Base-by-base conservation (phyloP, 495 filamentous ascomycete genomes). In the Neurospora pannonica region DNA sequence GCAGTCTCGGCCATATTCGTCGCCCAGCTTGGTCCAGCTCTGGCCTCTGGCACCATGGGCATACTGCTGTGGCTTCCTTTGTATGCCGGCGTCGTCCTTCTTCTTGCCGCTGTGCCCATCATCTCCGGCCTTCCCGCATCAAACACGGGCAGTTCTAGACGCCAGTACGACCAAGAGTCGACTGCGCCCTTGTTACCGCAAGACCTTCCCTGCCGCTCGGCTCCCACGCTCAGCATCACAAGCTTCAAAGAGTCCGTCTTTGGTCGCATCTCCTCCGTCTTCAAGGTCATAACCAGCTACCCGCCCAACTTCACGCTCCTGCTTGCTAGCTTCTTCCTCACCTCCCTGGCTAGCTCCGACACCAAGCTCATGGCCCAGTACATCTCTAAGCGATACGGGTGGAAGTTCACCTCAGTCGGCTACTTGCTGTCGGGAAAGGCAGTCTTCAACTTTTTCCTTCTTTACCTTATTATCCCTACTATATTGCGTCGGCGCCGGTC, bases 381-480 rank as follows among this genome's bases (percentile, higher is more conserved):
- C 71, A 83, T 85, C 72, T 85, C 84, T 8, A 83, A 81, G 73
- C 79, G 84, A 9, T 85, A 83, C 67, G 40, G 75, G 31, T 86
- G 84, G 84, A 71, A 71, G 8, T 83, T 85, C 38, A 78, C 82
- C 4, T 79, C 77, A 1, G 83, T 84, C 4, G 84, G 84, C 31
- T 86, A 86, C 46, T 77, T 86, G 15, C 77, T 86, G 2, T 85
- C 84, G 13, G 78, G 70, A 39, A 86, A 86, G 70, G 84, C 84
- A 9, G 74, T 84, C 17, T 78, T 85, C 19, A 86, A 86, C 73
- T 86, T 86, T 48, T 43, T 81, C 1, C 70, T 84, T 1, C 76
- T 86, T 5, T 82, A 78, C 5, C 43, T 82, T 17, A 76, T 84
- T 21, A 78, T 86, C 38, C 84, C 84, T 4, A 24, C 74, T 8